Base-by-base conservation (phyloP, 2,329 filamentous ascomycete genomes). In the Fusarium longipes region DNA sequence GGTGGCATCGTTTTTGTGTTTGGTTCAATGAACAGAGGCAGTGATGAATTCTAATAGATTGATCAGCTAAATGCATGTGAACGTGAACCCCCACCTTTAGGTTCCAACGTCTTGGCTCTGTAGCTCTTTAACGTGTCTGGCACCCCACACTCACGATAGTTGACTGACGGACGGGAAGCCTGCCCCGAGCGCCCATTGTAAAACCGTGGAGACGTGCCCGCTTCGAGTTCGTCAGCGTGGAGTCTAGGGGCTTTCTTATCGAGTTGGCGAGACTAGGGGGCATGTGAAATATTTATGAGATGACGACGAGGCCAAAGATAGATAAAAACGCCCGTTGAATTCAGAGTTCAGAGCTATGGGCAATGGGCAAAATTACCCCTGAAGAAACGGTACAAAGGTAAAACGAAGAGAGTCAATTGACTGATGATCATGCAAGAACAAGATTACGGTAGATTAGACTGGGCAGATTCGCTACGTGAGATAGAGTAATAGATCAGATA, bases 371-470 rank as follows among this genome's bases (percentile, higher is more conserved):
- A 25, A 32, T 48, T 57, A 56, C 61, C 65, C 65, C 65, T 66
- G 65, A 63, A 39, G 43, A 42, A 62, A 54, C 29, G 35, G 33
- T 24, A 33, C 35, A 35, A 59, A 33, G 27, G 22, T 35, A 32
- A 49, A 50, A 30, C 32, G 29, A 24, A 43, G 32, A 51, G 36
- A 62, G 56, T 36, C 56, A 63, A 68, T 61, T 68, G 50, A 43
- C 51, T 69, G 65, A 68, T 68, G 51, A 68, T 68, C 65, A 68
- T 68, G 65, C 59, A 68, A 47, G 36, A 54, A 24, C 58, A 65
- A 63, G 33, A 52, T 62, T 51, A 39, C 25, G 47, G 51, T 29
- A 65, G 38, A 55, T 59, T 52, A 36, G 39, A 50, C 38, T 29
- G 35, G 55, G 51, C 33, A 30, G 48, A 56, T 62, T 62, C 57